phyloP scores from a whole-genome alignment of 2,329 filamentous ascomycete species.

The Aureobasidium uvarum region DNA sequence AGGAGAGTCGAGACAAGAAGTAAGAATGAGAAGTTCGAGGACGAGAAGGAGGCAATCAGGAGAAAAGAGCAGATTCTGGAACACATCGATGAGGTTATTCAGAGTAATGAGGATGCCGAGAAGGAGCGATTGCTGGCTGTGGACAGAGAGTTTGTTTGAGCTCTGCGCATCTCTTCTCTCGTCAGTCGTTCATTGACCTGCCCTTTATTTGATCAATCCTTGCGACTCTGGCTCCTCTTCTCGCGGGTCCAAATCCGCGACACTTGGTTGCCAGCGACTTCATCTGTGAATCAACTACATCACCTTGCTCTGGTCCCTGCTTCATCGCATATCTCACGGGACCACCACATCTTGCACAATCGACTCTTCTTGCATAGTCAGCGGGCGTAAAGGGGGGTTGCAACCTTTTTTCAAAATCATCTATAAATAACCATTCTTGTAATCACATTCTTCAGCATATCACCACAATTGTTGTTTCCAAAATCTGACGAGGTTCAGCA shows the following conservation, averaged over 20 bases:
- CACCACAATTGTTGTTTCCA: too few relatives aligned
- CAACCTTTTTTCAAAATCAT: not conserved
- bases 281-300: not conserved
- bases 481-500: not conserved
- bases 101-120: slow-evolving; percentile 21
- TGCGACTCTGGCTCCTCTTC: not conserved
- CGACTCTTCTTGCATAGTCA: slow-evolving; percentile 8
- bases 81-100: slow-evolving; percentile 24
- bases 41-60: slow-evolving; percentile 1
- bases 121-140: slow-evolving; percentile 13
- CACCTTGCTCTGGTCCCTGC: not conserved
- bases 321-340: not conserved
- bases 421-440: slow-evolving; percentile 14
- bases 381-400: not conserved
- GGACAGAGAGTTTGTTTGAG: slow-evolving; percentile 16
- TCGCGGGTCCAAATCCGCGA: not conserved
- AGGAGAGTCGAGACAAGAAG: slow-evolving; percentile 7
- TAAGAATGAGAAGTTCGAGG: not conserved
- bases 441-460: not conserved
- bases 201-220: not conserved
- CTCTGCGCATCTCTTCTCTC: not conserved
- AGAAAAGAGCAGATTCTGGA: slow-evolving; percentile 20
- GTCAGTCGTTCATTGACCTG: not conserved
- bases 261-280: not conserved
- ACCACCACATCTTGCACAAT: not conserved